Conservation (phyloP, 208 protist genomes). For the Acanthamoeba lenticulata region DNA sequence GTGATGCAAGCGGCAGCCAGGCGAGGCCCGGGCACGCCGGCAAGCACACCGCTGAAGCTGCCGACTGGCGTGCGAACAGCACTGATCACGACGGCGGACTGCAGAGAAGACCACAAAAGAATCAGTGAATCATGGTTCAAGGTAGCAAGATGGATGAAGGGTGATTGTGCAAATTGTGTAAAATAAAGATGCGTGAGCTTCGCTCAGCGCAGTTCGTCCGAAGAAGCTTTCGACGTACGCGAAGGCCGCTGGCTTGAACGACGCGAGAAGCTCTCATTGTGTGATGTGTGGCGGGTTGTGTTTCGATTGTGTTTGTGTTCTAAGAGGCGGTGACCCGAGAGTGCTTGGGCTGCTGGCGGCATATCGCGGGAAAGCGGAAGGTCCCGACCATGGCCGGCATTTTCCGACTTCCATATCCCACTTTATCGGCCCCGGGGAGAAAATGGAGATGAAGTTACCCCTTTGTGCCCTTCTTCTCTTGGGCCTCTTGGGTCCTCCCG, state of each 20-base stretch:
- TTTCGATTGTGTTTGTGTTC: background rate
- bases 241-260: background rate
- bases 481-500: too few relatives aligned
- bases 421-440: too few relatives aligned
- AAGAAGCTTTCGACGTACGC: background rate
- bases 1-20: conserved; percentile 82
- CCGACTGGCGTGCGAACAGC: conserved; percentile 85
- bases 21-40: conserved; percentile 73
- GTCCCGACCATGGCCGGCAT: too few relatives aligned
- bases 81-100: conserved; percentile 81
- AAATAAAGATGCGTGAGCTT: background rate
- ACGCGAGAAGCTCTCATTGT: background rate
- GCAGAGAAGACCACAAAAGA: background rate
- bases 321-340: too few relatives aligned
- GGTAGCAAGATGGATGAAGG: background rate
- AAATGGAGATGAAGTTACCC: too few relatives aligned
- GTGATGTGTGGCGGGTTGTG: background rate
- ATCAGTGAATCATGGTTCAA: too few relatives aligned
- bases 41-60: conserved; percentile 75
- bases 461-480: too few relatives aligned
- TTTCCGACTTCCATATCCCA: too few relatives aligned
- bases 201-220: background rate
- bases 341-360: too few relatives aligned
- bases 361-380: too few relatives aligned
- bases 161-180: background rate